These are phyloP conservation scores for Bremia lactucae DNA, from an alignment of 352 stramenopile genomes.

Conservation along the genomic window DNA sequence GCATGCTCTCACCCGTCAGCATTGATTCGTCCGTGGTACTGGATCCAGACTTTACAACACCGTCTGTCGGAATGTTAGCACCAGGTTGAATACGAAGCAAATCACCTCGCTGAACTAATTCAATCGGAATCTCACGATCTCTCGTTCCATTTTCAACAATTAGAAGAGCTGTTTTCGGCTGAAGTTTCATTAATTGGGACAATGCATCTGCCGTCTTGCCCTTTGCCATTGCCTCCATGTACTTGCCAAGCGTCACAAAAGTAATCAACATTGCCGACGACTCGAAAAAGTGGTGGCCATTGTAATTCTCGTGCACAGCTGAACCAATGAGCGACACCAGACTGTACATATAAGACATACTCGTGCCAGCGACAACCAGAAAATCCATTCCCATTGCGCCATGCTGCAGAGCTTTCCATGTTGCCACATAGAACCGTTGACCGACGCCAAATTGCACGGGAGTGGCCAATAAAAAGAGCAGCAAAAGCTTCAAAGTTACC, in stretches of 20 bases:
- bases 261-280: slow-evolving; percentile 80
- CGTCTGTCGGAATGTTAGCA: slow-evolving; percentile 72
- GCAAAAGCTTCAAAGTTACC: slow-evolving; percentile 61
- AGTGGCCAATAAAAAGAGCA: slow-evolving; percentile 79
- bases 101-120: slow-evolving; percentile 76
- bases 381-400: slow-evolving; percentile 87
- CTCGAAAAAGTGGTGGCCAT: slow-evolving; percentile 83
- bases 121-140: slow-evolving; percentile 68
- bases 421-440: slow-evolving; percentile 67
- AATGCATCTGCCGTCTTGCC: slow-evolving; percentile 72
- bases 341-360: slow-evolving; percentile 82
- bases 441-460: slow-evolving; percentile 81
- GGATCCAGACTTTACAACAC: slow-evolving; percentile 57
- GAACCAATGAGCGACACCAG: slow-evolving; percentile 69
- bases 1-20: slow-evolving; percentile 83
- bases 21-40: slow-evolving; percentile 74
- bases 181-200: slow-evolving; percentile 58
- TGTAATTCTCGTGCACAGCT: slow-evolving; percentile 41
- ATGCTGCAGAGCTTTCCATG: slow-evolving; percentile 74
- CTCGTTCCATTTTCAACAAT: slow-evolving; percentile 37
- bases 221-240: slow-evolving; percentile 84
- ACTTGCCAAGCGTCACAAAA: slow-evolving; percentile 83
- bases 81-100: slow-evolving; percentile 60
- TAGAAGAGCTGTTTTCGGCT: slow-evolving; percentile 52
- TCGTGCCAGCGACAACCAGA: slow-evolving; percentile 72